Evolutionary conservation across 2,329 filamentous ascomycete genomes (phyloP).

Genomic region (Ascochyta fabae): DNA sequence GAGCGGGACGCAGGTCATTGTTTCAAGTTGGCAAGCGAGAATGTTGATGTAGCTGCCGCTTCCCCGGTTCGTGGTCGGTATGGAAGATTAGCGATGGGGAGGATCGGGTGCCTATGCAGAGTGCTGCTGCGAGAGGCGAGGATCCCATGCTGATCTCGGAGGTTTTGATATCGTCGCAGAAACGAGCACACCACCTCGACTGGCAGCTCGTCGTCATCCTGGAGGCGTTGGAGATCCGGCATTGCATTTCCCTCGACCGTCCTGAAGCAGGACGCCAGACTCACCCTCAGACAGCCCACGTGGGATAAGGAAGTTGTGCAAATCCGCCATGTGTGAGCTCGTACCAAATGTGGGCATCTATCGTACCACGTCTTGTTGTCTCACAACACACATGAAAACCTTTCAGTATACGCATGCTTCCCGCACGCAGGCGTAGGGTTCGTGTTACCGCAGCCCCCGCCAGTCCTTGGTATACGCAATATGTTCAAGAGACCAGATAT

Average conservation of each 20-base stretch:
- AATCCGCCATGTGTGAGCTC: constrained; percentile 22
- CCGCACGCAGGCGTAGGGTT: background rate
- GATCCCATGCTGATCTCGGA: constrained; percentile 5
- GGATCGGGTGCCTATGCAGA: constrained; percentile 10
- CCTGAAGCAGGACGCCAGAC: constrained; percentile 6
- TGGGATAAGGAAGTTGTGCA: constrained; percentile 9
- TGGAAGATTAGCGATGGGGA: constrained; percentile 2
- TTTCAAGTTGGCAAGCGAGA: constrained; percentile 20
- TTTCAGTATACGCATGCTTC: background rate
- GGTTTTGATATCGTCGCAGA: constrained; percentile 4
- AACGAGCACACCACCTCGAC: constrained; percentile 1
- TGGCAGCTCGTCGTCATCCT: background rate
- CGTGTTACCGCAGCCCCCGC: constrained; percentile 1
- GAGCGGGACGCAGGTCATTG: constrained; percentile 21
- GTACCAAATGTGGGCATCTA: constrained; percentile 10
- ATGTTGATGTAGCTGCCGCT: constrained; percentile 17
- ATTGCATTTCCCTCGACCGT: background rate
- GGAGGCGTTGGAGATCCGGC: constrained; percentile 1
- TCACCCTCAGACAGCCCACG: constrained; percentile 6
- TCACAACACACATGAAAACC: constrained; percentile 15
- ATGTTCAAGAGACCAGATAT: background rate
- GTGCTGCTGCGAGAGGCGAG: constrained; percentile 1
- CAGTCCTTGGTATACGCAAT: background rate
- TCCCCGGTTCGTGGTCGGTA: constrained; percentile 19
- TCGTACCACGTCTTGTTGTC: constrained; percentile 20